Base-by-base conservation (phyloP, 169 alveolate species). In the Toxoplasma gondii region DNA sequence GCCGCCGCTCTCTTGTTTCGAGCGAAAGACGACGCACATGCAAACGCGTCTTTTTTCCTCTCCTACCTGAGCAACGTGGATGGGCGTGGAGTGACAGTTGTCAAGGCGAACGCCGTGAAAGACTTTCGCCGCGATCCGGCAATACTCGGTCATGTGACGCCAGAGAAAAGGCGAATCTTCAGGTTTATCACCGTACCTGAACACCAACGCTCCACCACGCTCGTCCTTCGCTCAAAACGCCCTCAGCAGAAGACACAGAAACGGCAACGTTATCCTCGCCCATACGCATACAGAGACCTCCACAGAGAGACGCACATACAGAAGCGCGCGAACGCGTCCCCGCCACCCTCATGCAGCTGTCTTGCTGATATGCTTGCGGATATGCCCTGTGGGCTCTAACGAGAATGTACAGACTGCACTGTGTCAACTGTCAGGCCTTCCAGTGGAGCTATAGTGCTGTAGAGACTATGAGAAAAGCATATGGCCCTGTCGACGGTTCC, bases 51-150 rank as follows among this genome's bases (percentile, higher is more conserved):
- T n/a, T n/a, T n/a, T n/a, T n/a, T n/a, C 22, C 58, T 49, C 22
- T 12, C 88, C 44, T 86, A 94, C 96, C 94, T 97, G 97, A 7
- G 99, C 98, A 29, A 98, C 98, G 88, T 97, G 97, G 49, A 98
- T 94, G 0, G 99, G 99, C 54, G 99, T 98, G 16, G 99, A 97
- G 95, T 98, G 99, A n/a, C 99, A 98, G 93, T 98, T 98, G 95
- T 98, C 99, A 39, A 98, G 96, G 92, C 99, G 97, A 53, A 98
- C 97, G 36, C 99, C 99, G 91, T 98, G 98, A 96, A 98, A 98
- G 43, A 96, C 93, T 88, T 92, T 81, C 9, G 99, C 99, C 96
- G 98, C 97, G 39, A 92, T 88, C 58, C 94, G 94, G 70, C 98
- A 99, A 95, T 98, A 98, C 86, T 97, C 95, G 70, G 97, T 94